phyloP scores from a whole-genome alignment of 495 filamentous ascomycete genomes.

The Tuber borchii region DNA sequence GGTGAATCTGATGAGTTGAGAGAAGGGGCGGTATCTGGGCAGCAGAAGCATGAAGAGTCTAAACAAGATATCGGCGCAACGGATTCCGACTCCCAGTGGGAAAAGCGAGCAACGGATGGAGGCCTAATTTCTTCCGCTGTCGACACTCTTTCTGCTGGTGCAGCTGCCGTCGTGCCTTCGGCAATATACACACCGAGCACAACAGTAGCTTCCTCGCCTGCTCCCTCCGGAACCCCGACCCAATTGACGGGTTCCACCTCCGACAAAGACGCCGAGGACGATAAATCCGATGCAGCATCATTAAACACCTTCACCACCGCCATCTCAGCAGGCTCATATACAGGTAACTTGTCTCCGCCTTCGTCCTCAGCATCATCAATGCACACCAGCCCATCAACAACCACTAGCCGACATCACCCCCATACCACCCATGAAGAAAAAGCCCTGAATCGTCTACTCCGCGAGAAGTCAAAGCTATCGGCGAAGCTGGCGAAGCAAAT shows the following conservation, averaged over 20 bases:
- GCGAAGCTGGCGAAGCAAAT: slow-evolving; percentile 55
- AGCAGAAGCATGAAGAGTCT: slow-evolving; percentile 7
- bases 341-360: slow-evolving; percentile 39
- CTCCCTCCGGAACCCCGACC: slow-evolving; percentile 3
- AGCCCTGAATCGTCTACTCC: slow-evolving; percentile 67
- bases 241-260: slow-evolving; percentile 12
- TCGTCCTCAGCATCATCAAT: slow-evolving; percentile 40
- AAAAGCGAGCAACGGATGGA: not conserved
- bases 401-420: slow-evolving; percentile 38
- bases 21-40: slow-evolving; percentile 9
- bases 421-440: slow-evolving; percentile 57
- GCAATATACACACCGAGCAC: slow-evolving; percentile 6
- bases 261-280: slow-evolving; percentile 13
- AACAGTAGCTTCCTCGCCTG: slow-evolving; percentile 6
- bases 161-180: slow-evolving; percentile 23
- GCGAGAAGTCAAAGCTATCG: slow-evolving; percentile 62
- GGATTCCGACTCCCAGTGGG: not conserved
- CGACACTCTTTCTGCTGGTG: slow-evolving; percentile 15
- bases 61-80: not conserved
- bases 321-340: slow-evolving; percentile 39
- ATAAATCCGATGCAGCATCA: slow-evolving; percentile 19
- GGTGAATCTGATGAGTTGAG: not conserved
- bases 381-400: slow-evolving; percentile 25
- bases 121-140: slow-evolving; percentile 12
- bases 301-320: slow-evolving; percentile 30